Percentiles rank a stretch among this genome's conserved stretches.
Conservation (phyloP, 768 basidiomycete genomes). For the Plicaturopsis crispa region DNA sequence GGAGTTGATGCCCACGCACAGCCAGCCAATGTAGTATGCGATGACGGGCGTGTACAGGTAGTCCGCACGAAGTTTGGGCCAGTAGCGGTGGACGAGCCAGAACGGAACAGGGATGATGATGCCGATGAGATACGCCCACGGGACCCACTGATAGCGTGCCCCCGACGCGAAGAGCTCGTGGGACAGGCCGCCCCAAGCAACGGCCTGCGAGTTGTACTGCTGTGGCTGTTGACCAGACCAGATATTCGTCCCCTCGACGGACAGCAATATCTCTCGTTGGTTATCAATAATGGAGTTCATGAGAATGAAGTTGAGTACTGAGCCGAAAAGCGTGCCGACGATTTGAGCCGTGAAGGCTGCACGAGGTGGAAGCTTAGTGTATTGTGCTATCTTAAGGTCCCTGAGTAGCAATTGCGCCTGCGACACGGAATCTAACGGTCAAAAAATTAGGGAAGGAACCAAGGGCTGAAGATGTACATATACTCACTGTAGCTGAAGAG, state of each 20-base stretch:
- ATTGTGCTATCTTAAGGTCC: conserved; percentile 43
- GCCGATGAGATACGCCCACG: conserved; percentile 39
- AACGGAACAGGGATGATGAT: conserved; percentile 46
- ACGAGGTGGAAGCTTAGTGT: conserved; percentile 41
- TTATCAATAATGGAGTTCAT: conserved; percentile 52
- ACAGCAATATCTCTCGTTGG: conserved; percentile 42
- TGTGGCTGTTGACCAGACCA: conserved; percentile 42
- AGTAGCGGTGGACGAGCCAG: conserved; percentile 37
- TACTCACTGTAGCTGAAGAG: conserved; percentile 41
- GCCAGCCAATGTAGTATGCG: conserved; percentile 40
- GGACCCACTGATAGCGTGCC: conserved; percentile 42
- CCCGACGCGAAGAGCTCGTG: conserved; percentile 35
- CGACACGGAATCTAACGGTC: conserved; percentile 29
- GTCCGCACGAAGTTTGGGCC: conserved; percentile 37
- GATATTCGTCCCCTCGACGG: conserved; percentile 48
- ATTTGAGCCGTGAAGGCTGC: conserved; percentile 43
- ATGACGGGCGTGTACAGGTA: conserved; percentile 41
- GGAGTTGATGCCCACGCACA: conserved; percentile 44
- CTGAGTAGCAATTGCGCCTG: conserved; percentile 35
- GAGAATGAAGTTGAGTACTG: conserved; percentile 40
- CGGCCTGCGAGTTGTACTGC: conserved; percentile 42
- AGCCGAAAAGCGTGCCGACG: conserved; percentile 40
- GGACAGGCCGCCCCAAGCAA: conserved; percentile 44
- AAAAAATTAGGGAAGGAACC: neutral
- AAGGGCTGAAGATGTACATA: conserved; percentile 4